These are phyloP conservation scores for Scheffersomyces cryptocercus DNA, from an alignment of 1,139 yeast genomes.

Conservation along the genomic window DNA sequence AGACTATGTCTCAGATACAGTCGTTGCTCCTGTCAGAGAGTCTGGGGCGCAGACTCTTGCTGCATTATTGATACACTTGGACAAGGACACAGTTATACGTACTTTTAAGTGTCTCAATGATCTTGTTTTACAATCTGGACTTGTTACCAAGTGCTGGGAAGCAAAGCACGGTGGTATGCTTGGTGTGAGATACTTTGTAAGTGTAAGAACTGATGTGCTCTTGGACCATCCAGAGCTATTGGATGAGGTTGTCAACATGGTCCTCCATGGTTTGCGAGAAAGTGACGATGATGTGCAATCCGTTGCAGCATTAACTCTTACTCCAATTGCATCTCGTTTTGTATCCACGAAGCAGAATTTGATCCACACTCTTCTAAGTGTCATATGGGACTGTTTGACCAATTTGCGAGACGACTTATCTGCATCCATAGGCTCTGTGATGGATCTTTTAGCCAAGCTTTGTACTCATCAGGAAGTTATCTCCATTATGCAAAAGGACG, in stretches of 20 bases:
- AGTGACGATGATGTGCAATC: constrained; percentile 96
- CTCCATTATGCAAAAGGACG: constrained; percentile 65
- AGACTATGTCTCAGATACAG: constrained; percentile 96
- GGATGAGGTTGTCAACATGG: constrained; percentile 79
- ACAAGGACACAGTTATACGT: constrained; percentile 51
- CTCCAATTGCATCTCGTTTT: constrained; percentile 87
- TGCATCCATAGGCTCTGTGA: constrained; percentile 93
- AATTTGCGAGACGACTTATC: constrained; percentile 88
- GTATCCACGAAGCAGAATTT: constrained; percentile 63
- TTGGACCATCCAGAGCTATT: constrained; percentile 58
- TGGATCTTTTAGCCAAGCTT: constrained; percentile 88
- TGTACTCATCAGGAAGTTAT: constrained; percentile 83
- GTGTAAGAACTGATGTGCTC: constrained; percentile 81
- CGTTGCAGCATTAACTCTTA: constrained; percentile 89
- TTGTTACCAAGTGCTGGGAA: constrained; percentile 72
- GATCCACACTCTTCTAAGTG: constrained; percentile 66
- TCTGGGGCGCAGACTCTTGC: constrained; percentile 95
- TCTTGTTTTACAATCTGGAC: constrained; percentile 67
- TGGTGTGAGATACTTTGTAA: constrained; percentile 88
- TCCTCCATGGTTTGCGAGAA: constrained; percentile 79
- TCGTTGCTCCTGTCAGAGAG: constrained; percentile 97
- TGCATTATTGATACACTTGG: constrained; percentile 74
- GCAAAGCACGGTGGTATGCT: constrained; percentile 98
- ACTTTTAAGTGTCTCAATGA: constrained; percentile 68
- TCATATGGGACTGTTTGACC: constrained; percentile 86